phyloP scores from a whole-genome alignment of 192 early-diverging fungal genomes.

The Coemansia sp. region DNA sequence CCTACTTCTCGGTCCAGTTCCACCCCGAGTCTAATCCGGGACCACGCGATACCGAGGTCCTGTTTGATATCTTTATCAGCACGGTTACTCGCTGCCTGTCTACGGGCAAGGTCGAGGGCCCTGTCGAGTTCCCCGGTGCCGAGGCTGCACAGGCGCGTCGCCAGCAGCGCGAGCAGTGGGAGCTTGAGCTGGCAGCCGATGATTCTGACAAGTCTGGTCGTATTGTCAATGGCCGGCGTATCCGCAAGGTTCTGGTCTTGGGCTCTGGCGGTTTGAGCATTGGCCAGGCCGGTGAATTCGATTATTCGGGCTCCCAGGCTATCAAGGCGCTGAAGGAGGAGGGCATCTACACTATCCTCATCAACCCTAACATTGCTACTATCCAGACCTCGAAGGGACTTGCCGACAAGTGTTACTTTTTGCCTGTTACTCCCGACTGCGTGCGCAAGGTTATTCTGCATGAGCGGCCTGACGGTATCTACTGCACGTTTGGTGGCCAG shows the following conservation, averaged over 20 bases:
- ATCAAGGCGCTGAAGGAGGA: slow-evolving; percentile 99
- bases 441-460: slow-evolving; percentile 93
- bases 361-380: slow-evolving; percentile 99
- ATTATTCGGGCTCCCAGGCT: slow-evolving; percentile 96
- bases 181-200: slow-evolving; percentile 41
- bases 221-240: slow-evolving; percentile 59
- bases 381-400: slow-evolving; percentile 98
- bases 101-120: slow-evolving; percentile 66
- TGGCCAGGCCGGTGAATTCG: slow-evolving; percentile 98
- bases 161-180: slow-evolving; percentile 40
- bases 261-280: slow-evolving; percentile 97
- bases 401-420: slow-evolving; percentile 97
- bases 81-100: slow-evolving; percentile 68
- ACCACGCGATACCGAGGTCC: slow-evolving; percentile 94
- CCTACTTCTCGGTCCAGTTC: slow-evolving; percentile 98
- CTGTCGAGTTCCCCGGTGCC: slow-evolving; percentile 70
- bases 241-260: slow-evolving; percentile 92
- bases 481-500: slow-evolving; percentile 98
- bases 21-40: slow-evolving; percentile 97
- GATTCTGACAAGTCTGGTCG: slow-evolving; percentile 50
- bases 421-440: slow-evolving; percentile 93
- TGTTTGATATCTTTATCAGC: slow-evolving; percentile 94
- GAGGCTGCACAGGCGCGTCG: slow-evolving; percentile 39
- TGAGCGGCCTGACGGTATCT: slow-evolving; percentile 98
- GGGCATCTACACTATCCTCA: slow-evolving; percentile 94